phyloP scores from a whole-genome alignment of 805 yeast species.

The Ogataea populi-albae region DNA sequence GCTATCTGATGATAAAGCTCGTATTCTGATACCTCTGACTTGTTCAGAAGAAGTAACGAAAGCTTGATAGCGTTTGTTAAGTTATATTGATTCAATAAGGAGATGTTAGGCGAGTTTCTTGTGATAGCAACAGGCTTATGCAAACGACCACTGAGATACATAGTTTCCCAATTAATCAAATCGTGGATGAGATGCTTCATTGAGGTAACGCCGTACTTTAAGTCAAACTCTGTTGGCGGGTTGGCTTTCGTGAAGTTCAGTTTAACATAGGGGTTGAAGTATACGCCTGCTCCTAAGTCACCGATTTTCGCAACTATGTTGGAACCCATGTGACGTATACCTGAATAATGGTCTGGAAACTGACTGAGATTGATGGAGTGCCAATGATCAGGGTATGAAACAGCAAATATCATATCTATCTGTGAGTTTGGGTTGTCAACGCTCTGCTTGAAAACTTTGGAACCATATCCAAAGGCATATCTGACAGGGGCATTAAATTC shows the following conservation, averaged over 20 bases:
- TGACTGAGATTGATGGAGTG: constrained; percentile 69
- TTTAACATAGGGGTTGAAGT: constrained; percentile 85
- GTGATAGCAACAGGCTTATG: constrained; percentile 89
- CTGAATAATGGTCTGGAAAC: constrained; percentile 76
- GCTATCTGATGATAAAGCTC: constrained; percentile 77
- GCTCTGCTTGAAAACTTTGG: constrained; percentile 85
- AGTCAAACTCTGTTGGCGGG: constrained; percentile 36
- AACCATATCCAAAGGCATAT: constrained; percentile 90
- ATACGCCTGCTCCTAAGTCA: constrained; percentile 82
- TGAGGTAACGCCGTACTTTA: constrained; percentile 87
- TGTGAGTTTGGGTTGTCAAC: constrained; percentile 51
- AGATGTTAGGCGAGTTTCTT: constrained; percentile 59
- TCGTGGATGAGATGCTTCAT: constrained; percentile 60
- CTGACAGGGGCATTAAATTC: constrained; percentile 69
- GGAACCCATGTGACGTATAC: constrained; percentile 58
- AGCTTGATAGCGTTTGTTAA: constrained; percentile 73
- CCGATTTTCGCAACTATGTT: constrained; percentile 56
- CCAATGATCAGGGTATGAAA: constrained; percentile 70
- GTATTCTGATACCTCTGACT: constrained; percentile 29
- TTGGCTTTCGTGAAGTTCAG: constrained; percentile 36
- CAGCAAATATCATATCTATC: constrained; percentile 82
- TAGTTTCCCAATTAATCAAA: constrained; percentile 76
- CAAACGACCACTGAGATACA: constrained; percentile 87
- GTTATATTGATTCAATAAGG: constrained; percentile 71
- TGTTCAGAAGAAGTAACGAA: constrained; percentile 53